Evolutionary conservation across 164 flowering plant species (phyloP).

Genomic region (Sedum album): DNA sequence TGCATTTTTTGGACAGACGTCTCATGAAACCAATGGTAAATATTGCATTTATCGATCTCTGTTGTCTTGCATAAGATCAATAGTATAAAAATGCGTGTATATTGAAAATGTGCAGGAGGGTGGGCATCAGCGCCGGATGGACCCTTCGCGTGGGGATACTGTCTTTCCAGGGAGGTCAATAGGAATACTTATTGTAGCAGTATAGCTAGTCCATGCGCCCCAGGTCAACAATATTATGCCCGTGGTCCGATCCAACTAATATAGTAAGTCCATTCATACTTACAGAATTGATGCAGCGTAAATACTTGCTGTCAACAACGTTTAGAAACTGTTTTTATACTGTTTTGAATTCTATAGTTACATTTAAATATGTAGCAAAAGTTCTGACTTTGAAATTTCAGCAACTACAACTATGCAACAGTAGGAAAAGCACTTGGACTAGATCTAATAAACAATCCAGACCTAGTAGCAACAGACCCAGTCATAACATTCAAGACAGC

Average conservation of each 20-base stretch:
- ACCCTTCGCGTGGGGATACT: conserved; percentile 47
- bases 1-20: conserved; percentile 22
- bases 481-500: conserved; percentile 16
- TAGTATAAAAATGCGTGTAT: neutral
- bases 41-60: neutral
- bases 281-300: neutral
- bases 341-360: too few species aligned
- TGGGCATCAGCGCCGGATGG: conserved; percentile 49
- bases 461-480: conserved; percentile 14
- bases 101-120: conserved; percentile 24
- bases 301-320: neutral
- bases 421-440: conserved; percentile 13
- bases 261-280: conserved; percentile 13
- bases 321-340: neutral
- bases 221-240: conserved; percentile 21
- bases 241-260: conserved; percentile 29
- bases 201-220: conserved; percentile 14
- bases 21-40: conserved; percentile 21
- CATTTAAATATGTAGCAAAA: too few species aligned
- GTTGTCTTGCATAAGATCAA: too few species aligned
- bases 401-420: conserved; percentile 15
- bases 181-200: conserved; percentile 24
- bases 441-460: conserved; percentile 14
- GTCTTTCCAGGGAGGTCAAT: conserved; percentile 25
- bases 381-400: neutral